Conservation (phyloP, 495 filamentous ascomycete genomes). For the Lophiotrema nucula region DNA sequence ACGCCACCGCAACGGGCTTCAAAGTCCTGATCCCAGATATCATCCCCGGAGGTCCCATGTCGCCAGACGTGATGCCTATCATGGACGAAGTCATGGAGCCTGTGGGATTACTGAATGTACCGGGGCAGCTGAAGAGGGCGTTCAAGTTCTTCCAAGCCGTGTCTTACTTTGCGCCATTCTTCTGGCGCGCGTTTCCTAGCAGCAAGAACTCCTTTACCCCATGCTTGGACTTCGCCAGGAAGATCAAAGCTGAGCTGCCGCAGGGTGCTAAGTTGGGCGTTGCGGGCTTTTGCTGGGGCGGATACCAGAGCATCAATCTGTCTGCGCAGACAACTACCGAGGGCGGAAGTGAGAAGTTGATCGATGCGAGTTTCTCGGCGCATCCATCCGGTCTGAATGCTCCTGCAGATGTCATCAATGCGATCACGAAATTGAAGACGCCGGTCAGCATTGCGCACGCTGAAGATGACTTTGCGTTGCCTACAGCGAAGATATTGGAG, state of each 20-base stretch:
- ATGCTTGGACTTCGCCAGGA: slow-evolving; percentile 20
- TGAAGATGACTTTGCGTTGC: slow-evolving; percentile 16
- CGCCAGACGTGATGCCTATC: slow-evolving; percentile 6
- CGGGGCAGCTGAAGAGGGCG: slow-evolving; percentile 11
- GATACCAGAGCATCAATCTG: slow-evolving; percentile 22
- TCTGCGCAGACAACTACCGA: slow-evolving; percentile 19
- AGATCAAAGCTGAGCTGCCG: slow-evolving; percentile 25
- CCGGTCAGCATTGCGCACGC: slow-evolving; percentile 22
- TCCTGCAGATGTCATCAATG: slow-evolving; percentile 24
- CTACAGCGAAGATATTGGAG: slow-evolving; percentile 17
- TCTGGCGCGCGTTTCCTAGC: slow-evolving; percentile 8
- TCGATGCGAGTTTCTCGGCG: slow-evolving; percentile 29
- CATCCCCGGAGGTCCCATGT: slow-evolving; percentile 26
- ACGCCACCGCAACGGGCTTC: slow-evolving; percentile 22
- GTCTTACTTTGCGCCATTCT: slow-evolving; percentile 14
- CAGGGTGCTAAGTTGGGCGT: slow-evolving; percentile 27
- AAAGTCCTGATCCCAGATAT: slow-evolving; percentile 28
- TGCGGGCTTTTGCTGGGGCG: slow-evolving; percentile 33
- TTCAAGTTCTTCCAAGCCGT: background rate
- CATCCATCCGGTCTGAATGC: slow-evolving; percentile 25
- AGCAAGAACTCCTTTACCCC: background rate
- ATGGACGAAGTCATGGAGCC: slow-evolving; percentile 21
- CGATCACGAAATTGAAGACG: slow-evolving; percentile 24
- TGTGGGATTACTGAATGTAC: slow-evolving; percentile 6
- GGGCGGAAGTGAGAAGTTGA: slow-evolving; percentile 14